Evolutionary conservation across 2,329 filamentous ascomycete genomes (phyloP), one percentile per base, ranked within the genome.

Genomic region (Xylaria sp.): DNA sequence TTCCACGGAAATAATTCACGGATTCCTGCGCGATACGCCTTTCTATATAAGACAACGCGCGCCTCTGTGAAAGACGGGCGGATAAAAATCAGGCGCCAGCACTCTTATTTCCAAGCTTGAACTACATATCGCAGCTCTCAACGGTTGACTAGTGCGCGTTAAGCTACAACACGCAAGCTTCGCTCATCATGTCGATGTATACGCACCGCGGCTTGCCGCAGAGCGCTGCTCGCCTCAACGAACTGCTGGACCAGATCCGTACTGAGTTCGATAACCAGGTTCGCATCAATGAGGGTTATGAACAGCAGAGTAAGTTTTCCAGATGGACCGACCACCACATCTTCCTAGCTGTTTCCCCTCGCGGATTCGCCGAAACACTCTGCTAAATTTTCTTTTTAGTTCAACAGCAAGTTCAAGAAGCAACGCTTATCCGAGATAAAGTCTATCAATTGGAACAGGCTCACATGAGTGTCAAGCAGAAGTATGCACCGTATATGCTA

Each of bases 371-470:
- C 14, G 21, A 65, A 53, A 62, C 8, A 32, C 74, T 68, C 61
- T 56, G 59, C 75, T 73, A 77, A 77, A 72, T 67, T 67, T 68
- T 67, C 67, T 64, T 65, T 75, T 73, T 80, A 98, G 96, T 98
- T 78, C 90, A 93, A 67, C 89, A 90, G 58, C 96, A 99, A 80
- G 91, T 98, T 72, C 91, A 95, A 77, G 96, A 99, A 82, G 96
- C 98, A 87, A 93, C 97, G 79, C 88, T 97, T 77, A 93, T 99
- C 58, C 88, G 94, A 71, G 92, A 94, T 78, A 98, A 97, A 82
- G 93, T 99, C 68, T 98, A 93, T 78, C 89, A 93, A 75, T 89
- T 99, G 80, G 96, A 99, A 81, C 94, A 97, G 79, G 89, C 91
- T 57, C 96, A 98, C 77, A 87, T 95, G 76, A 89, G 88, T 61